Base-by-base conservation (phyloP, 2,329 filamentous ascomycete species). In the Myriosclerotinia curreyana region DNA sequence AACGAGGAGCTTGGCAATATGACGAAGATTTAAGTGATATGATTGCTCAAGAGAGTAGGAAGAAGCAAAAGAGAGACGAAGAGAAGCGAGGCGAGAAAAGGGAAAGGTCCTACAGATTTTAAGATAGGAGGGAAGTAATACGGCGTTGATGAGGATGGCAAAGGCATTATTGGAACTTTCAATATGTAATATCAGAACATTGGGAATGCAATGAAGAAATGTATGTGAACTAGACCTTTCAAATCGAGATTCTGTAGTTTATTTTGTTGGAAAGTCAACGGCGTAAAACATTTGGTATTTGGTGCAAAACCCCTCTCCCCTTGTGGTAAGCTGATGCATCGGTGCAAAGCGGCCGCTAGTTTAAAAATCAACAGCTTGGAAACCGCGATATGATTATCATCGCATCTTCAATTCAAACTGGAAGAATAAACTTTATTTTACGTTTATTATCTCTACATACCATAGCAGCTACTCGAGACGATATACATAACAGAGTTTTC, bases 11-110 rank as follows among this genome's bases (percentile, higher is more conserved):
- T 22, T 76, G 83, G 31, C 87, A 88, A 44, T 88, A 89, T 77
- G 91, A 96, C 75, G 94, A 98, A 71, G 94, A 97, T 74, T 78
- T 99, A 64, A 94, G 88, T 72, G 91, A 96, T 73, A 96, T 99
- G 91, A 97, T 99, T 79, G 92, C 92, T 15, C 88, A 91, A 72
- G 95, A 98, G 79, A 92, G 88, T 74, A 84, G 92, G 69, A 98
- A 98, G 83, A 85, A 92, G 75, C 84, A 93, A 75, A 96, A 93
- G 83, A 86, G 90, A 69, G 93, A 96, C 71, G 87, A 91, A 76
- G 92, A 96, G 77, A 86, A 87, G 75, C 82, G 83, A 72, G 83
- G 85, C 68, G 88, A 88, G 76, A 86, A 81, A 75, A 72, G 68
- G 36, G 73, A 74, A 58, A 68, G 71, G 58, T 67, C 67, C 25